Conservation (phyloP, 352 stramenopile genomes). For the Pilasporangium apinafurcum region DNA sequence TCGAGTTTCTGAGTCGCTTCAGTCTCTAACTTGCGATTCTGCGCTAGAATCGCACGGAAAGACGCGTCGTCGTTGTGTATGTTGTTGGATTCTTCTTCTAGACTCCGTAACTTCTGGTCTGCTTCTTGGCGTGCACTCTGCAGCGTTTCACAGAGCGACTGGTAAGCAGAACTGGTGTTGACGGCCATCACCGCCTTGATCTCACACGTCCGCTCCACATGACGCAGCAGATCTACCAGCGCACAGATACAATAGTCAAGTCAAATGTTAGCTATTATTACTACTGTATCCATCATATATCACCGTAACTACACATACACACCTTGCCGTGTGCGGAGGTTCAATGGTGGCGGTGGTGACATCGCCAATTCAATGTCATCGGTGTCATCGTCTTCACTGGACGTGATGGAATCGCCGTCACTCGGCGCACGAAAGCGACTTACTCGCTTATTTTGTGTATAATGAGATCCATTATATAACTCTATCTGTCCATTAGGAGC, state of each 20-base stretch:
- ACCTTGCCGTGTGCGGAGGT: conserved; percentile 32
- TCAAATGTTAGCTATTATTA: no score
- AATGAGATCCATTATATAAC: no score
- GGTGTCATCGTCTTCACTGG: conserved; percentile 25
- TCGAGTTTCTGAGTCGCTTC: conserved; percentile 24
- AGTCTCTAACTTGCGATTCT: conserved; percentile 23
- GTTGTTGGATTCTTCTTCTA: conserved; percentile 11
- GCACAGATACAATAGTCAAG: not conserved
- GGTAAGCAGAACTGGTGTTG: conserved; percentile 46
- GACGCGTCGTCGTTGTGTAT: conserved; percentile 7
- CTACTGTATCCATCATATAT: not conserved
- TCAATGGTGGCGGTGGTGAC: not conserved
- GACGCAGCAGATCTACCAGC: conserved; percentile 39
- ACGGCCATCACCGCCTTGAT: conserved; percentile 47
- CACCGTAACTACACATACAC: not conserved
- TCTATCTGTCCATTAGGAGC: no score
- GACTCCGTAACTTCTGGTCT: conserved; percentile 26
- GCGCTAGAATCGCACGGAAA: conserved; percentile 17
- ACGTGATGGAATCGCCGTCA: conserved; percentile 29
- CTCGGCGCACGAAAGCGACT: conserved; percentile 45
- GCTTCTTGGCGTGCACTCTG: conserved; percentile 47
- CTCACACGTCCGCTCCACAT: conserved; percentile 61
- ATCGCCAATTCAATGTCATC: conserved; percentile 3
- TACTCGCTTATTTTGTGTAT: not conserved
- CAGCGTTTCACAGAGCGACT: conserved; percentile 51